Evolutionary conservation across 164 flowering plant species (phyloP).

Genomic region (Stephania cephalantha): DNA sequence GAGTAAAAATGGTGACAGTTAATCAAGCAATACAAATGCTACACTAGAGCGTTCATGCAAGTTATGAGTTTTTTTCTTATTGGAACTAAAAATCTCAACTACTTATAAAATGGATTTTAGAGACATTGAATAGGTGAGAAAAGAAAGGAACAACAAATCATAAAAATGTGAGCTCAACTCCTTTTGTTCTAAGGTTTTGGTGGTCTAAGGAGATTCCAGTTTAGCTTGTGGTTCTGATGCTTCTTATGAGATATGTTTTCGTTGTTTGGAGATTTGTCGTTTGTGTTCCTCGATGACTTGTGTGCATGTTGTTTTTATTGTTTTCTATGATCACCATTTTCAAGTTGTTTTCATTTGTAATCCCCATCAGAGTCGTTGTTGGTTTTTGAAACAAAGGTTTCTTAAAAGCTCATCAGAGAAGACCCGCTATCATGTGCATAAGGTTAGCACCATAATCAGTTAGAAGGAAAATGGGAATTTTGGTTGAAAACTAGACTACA

Average conservation of each 20-base stretch:
- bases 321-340: conserved; percentile 18
- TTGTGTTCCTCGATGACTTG: conserved; percentile 33
- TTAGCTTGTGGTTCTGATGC: conserved; percentile 45
- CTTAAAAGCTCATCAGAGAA: conserved; percentile 19
- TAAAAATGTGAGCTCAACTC: conserved; percentile 15
- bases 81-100: too few species aligned
- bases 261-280: conserved; percentile 18
- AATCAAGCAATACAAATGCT: too few species aligned
- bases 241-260: conserved; percentile 31
- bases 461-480: not conserved
- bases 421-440: conserved; percentile 41
- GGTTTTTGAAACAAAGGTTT: conserved; percentile 15
- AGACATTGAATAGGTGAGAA: too few species aligned
- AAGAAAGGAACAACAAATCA: not conserved
- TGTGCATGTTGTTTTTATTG: conserved; percentile 21
- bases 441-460: not conserved
- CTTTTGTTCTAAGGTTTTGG: conserved; percentile 34
- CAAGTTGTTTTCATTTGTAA: conserved; percentile 56
- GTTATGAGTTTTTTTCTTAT: too few species aligned
- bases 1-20: too few species aligned
- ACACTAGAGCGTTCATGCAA: too few species aligned
- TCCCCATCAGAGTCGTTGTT: conserved; percentile 32
- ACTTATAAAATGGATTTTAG: too few species aligned
- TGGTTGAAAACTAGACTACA: not conserved
- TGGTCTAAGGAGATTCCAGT: conserved; percentile 70